phyloP scores from a whole-genome alignment of 805 yeast species.

The Millerozyma acaciae region DNA sequence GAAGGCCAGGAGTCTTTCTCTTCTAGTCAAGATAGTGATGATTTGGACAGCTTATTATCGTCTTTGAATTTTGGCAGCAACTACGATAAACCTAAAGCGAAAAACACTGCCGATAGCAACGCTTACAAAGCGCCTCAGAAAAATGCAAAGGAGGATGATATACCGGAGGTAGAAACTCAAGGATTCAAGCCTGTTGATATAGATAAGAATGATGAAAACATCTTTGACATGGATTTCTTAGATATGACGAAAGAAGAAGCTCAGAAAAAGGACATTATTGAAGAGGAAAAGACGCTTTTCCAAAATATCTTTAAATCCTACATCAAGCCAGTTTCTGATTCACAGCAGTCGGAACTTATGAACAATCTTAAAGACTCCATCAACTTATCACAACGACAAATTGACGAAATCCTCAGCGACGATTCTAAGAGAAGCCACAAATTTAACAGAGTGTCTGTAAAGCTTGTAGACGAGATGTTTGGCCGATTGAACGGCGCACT shows the following conservation, averaged over 20 bases:
- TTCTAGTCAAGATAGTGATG: constrained; percentile 5
- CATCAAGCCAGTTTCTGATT: constrained; percentile 12
- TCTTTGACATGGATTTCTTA: constrained; percentile 12
- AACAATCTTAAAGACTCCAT: constrained; percentile 10
- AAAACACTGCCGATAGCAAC: background rate
- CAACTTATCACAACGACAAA: constrained; percentile 4
- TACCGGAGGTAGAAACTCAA: background rate
- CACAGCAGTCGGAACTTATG: constrained; percentile 5
- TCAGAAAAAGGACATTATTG: constrained; percentile 8
- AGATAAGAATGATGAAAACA: constrained; percentile 14
- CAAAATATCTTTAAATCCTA: constrained; percentile 24
- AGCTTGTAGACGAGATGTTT: constrained; percentile 14
- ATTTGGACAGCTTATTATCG: constrained; percentile 4
- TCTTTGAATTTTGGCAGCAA: constrained; percentile 5
- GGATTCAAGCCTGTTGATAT: constrained; percentile 9
- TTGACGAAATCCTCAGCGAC: constrained; percentile 8
- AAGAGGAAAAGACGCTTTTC: constrained; percentile 21
- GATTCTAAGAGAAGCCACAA: constrained; percentile 2
- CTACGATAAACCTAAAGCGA: background rate
- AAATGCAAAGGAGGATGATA: background rate
- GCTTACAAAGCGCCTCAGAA: background rate
- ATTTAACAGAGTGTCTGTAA: constrained; percentile 3
- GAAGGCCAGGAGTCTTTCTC: no score
- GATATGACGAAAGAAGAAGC: constrained; percentile 2
- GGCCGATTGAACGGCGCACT: constrained; percentile 14